Base-by-base conservation (phyloP, 176 grass and related monocot species). In the Eremochloa ophiuroides region DNA sequence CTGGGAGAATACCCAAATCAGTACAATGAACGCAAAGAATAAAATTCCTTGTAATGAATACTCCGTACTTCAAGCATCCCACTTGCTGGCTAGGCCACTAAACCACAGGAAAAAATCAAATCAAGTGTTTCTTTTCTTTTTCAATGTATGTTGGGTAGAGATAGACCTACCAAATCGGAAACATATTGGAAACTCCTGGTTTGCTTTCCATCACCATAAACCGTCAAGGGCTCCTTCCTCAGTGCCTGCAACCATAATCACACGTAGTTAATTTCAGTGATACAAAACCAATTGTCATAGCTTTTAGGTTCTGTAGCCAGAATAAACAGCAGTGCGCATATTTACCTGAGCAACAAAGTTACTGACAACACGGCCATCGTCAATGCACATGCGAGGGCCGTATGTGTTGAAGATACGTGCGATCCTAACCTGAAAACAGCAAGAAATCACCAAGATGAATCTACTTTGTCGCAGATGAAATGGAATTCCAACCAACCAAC, bases 131-230 rank as follows among this genome's bases (percentile, higher is more conserved):
- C 53, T 59, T 26, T 59, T 66, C 5, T 34, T 35, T 75, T 61
- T 60, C 30, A 4, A 69, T 61, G 35, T 22, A 48, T 27, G 43
- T 23, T 10, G 7, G 42, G 31, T 4, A 61, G 34, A 71, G 43
- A 82, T 22, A 44, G 64, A 77, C 74, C 14, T 31, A 94, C 94
- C 83, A 97, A 69, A 88, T 97, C 94, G 55, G 94, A 97, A 68
- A 97, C 94, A 16, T 97, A 97, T 85, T 97, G 94, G 85, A 97
- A 97, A 58, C 94, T 97, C 75, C 94, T 90, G 37, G 94, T 97
- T 89, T 97, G 91, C 83, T 94, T 94, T n/a, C 94, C 94, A 86
- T 97, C 89, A 9, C 94, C 94, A 7, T 94, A 97, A 34, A 97
- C 94, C 0, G 94, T 97, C 87, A 94, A 79, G 23, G 94, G 89